Evolutionary conservation across 2,329 filamentous ascomycete species (phyloP).

Genomic region (Epichloe festucae): DNA sequence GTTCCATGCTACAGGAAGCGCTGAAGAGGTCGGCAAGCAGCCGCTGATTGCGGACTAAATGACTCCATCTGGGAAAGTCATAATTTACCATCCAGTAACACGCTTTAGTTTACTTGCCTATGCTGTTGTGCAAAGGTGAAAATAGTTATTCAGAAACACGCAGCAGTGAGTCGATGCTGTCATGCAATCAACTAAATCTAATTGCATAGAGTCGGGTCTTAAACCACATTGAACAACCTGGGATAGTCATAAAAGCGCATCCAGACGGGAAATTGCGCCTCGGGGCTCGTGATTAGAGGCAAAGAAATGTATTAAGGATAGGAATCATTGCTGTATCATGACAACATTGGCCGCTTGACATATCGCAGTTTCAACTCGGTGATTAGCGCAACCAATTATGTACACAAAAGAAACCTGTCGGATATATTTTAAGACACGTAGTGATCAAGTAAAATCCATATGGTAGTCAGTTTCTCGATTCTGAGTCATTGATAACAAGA

Average conservation of each 20-base stretch:
- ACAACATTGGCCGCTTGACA: neutral
- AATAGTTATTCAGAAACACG: neutral
- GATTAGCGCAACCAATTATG: no score
- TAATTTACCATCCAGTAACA: neutral
- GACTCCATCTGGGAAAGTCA: neutral
- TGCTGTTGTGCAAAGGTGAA: neutral
- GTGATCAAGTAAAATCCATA: no score
- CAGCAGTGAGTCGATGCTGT: neutral
- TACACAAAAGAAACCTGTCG: no score
- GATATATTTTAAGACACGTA: no score
- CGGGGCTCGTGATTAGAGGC: neutral
- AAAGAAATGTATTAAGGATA: neutral
- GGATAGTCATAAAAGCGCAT: neutral
- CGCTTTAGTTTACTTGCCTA: no score
- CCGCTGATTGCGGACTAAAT: neutral
- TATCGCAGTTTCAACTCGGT: no score
- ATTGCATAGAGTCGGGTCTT: neutral
- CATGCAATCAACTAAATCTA: neutral
- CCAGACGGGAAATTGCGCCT: neutral
- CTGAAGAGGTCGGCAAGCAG: constrained; percentile 18
- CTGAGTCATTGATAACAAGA: neutral
- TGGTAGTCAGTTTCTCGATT: no score
- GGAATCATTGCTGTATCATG: neutral
- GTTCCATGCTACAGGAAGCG: constrained; percentile 49
- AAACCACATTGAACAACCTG: neutral